Conservation (phyloP, 495 filamentous ascomycete species). For the Sordaria brevicollis region DNA sequence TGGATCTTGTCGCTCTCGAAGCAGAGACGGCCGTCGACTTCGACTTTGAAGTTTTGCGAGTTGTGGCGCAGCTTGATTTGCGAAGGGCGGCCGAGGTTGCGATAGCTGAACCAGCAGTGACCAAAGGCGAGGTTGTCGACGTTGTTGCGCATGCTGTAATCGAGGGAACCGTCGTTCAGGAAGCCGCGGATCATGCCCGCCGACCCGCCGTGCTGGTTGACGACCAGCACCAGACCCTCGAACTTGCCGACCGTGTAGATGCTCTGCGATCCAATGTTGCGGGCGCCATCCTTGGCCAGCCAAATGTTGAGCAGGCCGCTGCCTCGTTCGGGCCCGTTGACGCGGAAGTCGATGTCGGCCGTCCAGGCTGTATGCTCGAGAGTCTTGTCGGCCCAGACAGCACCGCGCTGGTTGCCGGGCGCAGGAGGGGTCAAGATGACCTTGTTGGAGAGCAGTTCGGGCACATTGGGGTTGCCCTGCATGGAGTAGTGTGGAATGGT, state of each 20-base stretch:
- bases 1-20: constrained; percentile 71
- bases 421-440: constrained; percentile 82
- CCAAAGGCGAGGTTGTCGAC: constrained; percentile 86
- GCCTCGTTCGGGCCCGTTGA: constrained; percentile 72
- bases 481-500: constrained; percentile 48
- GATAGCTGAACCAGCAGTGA: constrained; percentile 83
- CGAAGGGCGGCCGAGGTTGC: constrained; percentile 78
- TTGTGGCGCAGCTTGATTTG: constrained; percentile 63
- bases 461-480: constrained; percentile 57
- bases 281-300: constrained; percentile 66
- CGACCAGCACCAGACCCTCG: constrained; percentile 75
- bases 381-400: constrained; percentile 65
- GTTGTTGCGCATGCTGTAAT: constrained; percentile 68
- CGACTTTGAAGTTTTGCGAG: constrained; percentile 57
- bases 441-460: constrained; percentile 79
- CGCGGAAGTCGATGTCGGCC: constrained; percentile 78
- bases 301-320: constrained; percentile 89
- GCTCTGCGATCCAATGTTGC: constrained; percentile 54
- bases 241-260: constrained; percentile 75
- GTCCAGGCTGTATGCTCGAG: constrained; percentile 58
- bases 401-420: constrained; percentile 77
- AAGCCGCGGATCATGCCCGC: constrained; percentile 80
- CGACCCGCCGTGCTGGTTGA: constrained; percentile 79
- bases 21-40: constrained; percentile 71
- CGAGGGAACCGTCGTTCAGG: constrained; percentile 78